Base-by-base conservation (phyloP, 164 flowering plant genomes). In the Dillenia suffruticosa region DNA sequence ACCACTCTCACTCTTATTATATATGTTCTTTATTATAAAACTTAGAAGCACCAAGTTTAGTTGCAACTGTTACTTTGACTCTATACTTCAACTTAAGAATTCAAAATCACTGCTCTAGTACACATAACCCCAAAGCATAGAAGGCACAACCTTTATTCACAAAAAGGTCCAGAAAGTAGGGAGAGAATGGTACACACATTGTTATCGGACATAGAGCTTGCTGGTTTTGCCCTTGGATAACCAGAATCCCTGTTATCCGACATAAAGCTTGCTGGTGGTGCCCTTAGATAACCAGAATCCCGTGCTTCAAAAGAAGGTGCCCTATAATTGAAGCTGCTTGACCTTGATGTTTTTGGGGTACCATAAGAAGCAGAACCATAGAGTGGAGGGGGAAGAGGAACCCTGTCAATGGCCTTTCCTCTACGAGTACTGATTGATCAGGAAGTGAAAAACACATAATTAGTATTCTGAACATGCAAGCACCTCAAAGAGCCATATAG, bases 371-470 rank as follows among this genome's bases (percentile, higher is more conserved):
- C 57, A 13, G 76, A 26, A 46, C 74, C 72, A 61, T 80, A 79
- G 7, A 6, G 63, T 16, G 89, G 89, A 14, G 89, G 89, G 51
- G 86, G 89, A 22, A 82, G 86, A 62, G 84, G 51, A 56, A 80
- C 63, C 71, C 86, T 72, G 16, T 82, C 83, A 6, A 74, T 59
- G 9, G 58, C 81, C 12, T 74, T 77, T 26, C 86, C 86, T 53
- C 74, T 75, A 26, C 61, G 57, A 47, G 63, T 51, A 56, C 86
- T 84, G 75, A 40, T 51, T 32, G 40, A 32, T 32, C 40, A 32
- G 40, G 40, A 32, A 32, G 22, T 19, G 49, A 44, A 40, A 14
- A 51, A 16, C 48, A 2, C 32, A 62, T 6, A 57, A 50, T 8
- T 56, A 57, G 13, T 12, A 57, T 11, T 11, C 49, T 48, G 44